Base-by-base conservation (phyloP, 2,329 filamentous ascomycete genomes). In the Fusarium virguliforme region DNA sequence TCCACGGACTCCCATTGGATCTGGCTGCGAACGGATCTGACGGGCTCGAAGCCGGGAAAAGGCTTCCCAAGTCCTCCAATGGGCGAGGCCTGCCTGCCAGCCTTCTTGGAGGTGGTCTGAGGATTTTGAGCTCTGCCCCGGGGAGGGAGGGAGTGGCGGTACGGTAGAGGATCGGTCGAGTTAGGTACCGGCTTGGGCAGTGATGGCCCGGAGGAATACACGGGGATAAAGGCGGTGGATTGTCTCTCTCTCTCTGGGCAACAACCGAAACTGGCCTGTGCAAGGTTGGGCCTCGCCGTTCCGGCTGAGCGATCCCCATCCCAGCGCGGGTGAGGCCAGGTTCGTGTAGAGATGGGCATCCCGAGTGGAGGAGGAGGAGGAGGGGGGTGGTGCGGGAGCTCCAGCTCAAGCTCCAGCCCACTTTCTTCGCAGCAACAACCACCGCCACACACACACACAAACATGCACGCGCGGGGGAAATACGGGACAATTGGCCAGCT, bases 371-470 rank as follows among this genome's bases (percentile, higher is more conserved):
- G 51, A 55, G 50, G 8, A n/a, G 38, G 38, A 41, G 38, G 15
- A n/a, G 50, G 28, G 51, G n/a, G 32, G 30, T 54, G 43, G 43
- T 48, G 30, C 37, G 30, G 57, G 63, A 53, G 68, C 70, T 70
- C 62, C 57, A 72, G 69, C 69, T 72, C 66, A 69, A 72, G 69
- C 69, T 72, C 43, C 66, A 72, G 69, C 69, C 69, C 69, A 72
- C 69, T 48, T 70, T 50, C 58, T 18, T 18, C 18, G 18, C 18
- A 18, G 18, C 62, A 72, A 40, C 46, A 34, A 35, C 67, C 43
- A 40, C 57, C 46, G 66, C 32, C 65, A 53, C 26, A 38, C 32
- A 62, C 46, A 18, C 13, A 40, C 43, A 50, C 38, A 35, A 18
- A 37, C 12, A 37, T 41, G 41, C 28, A 67, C 38, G 18, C 18